phyloP scores from a whole-genome alignment of 768 basidiomycete genomes.

The Pleurotus ostreatus region DNA sequence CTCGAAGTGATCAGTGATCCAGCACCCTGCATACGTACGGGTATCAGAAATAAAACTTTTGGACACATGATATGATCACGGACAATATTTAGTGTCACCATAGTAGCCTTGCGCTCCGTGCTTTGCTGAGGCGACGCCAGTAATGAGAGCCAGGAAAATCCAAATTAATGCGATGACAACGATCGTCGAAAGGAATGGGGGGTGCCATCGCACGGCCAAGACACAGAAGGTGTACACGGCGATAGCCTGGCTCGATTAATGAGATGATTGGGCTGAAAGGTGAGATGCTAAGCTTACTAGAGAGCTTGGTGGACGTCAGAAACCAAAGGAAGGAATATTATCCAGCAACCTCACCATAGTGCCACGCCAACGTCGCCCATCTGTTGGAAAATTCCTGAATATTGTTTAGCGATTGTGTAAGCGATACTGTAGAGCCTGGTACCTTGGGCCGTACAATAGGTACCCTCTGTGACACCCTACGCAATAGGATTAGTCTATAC shows the following conservation, averaged over 20 bases:
- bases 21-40: slow-evolving; percentile 31
- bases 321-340: background rate
- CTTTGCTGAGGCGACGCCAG: slow-evolving; percentile 25
- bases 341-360: slow-evolving; percentile 24
- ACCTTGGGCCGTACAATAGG: slow-evolving; percentile 33
- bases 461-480: slow-evolving; percentile 25
- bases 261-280: background rate
- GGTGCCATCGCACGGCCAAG: slow-evolving; percentile 28
- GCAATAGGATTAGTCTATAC: background rate
- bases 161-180: slow-evolving; percentile 28
- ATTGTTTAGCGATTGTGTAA: no score
- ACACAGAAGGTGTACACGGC: slow-evolving; percentile 36
- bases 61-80: slow-evolving; percentile 7
- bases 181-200: slow-evolving; percentile 21
- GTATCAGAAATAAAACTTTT: background rate
- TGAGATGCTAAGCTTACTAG: background rate
- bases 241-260: slow-evolving; percentile 20
- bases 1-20: slow-evolving; percentile 30
- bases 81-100: slow-evolving; percentile 31
- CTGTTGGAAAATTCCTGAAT: slow-evolving; percentile 30
- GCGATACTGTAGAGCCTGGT: background rate
- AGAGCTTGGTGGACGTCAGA: slow-evolving; percentile 2
- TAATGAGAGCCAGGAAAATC: slow-evolving; percentile 28
- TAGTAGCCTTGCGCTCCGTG: slow-evolving; percentile 30
- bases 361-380: slow-evolving; percentile 38